A percentile compares a stretch with the other conserved stretches of the same genome.
Evolutionary conservation across 2,329 filamentous ascomycete species (phyloP).

Genomic region (Clonostachys byssicola): DNA sequence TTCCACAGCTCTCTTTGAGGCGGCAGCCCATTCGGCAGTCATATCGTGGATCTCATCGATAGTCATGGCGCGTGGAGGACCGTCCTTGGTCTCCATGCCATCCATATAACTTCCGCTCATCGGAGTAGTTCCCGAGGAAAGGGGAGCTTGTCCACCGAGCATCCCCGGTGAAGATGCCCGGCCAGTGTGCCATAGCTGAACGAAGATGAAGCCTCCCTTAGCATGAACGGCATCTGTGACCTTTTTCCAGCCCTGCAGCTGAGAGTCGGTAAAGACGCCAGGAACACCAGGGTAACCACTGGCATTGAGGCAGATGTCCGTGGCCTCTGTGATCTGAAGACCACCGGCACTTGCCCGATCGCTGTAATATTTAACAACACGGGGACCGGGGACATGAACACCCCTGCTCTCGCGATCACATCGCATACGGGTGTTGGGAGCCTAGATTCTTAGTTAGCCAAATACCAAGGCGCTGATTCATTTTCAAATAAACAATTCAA

Average conservation of each 20-base stretch:
- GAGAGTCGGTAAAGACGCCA: constrained; percentile 18
- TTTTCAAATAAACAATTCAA: neutral
- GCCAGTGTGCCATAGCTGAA: constrained; percentile 60
- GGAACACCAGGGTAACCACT: constrained; percentile 19
- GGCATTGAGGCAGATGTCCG: constrained; percentile 18
- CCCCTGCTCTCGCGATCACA: constrained; percentile 21
- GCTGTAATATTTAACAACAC: constrained; percentile 18
- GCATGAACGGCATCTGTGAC: constrained; percentile 18
- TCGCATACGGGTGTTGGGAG: constrained; percentile 13
- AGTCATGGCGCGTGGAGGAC: constrained; percentile 58
- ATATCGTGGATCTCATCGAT: constrained; percentile 59
- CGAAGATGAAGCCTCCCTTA: constrained; percentile 40
- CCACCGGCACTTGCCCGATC: constrained; percentile 24
- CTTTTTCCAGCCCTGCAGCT: constrained; percentile 18
- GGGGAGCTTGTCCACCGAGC: constrained; percentile 11
- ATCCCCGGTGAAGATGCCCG: constrained; percentile 35
- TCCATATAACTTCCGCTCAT: constrained; percentile 44
- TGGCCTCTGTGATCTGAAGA: constrained; percentile 20
- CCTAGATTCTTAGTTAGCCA: constrained; percentile 2
- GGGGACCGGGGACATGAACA: constrained; percentile 20
- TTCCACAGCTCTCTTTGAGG: constrained; percentile 50
- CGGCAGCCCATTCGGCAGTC: constrained; percentile 54
- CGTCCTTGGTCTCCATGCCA: constrained; percentile 13
- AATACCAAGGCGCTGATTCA: neutral
- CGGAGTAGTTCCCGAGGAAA: constrained; percentile 16